Percentiles rank a stretch among this genome's conserved stretches.
phyloP scores from a whole-genome alignment of 2,329 filamentous ascomycete genomes.

The Calycina herbarum region DNA sequence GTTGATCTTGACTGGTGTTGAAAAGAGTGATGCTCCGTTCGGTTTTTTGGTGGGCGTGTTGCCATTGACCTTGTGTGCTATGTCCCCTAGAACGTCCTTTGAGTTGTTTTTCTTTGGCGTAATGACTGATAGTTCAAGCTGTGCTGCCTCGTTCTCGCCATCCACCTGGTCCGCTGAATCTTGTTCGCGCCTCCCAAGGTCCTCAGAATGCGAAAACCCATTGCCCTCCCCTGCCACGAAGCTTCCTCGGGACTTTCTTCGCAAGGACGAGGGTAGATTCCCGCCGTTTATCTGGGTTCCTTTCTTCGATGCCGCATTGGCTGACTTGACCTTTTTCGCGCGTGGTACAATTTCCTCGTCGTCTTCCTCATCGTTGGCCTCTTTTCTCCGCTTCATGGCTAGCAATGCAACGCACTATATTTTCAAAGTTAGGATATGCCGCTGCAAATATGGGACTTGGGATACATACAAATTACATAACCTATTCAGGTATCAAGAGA shows the following conservation, averaged over 20 bases:
- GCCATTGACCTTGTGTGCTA: constrained; percentile 11
- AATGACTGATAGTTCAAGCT: background rate
- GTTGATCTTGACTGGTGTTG: constrained; percentile 33
- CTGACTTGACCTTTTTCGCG: background rate
- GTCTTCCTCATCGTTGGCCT: constrained; percentile 15
- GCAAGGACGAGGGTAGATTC: background rate
- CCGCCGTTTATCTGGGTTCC: background rate
- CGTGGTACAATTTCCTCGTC: constrained; percentile 9
- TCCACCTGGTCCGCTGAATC: background rate
- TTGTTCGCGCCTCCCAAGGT: background rate
- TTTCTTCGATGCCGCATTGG: background rate
- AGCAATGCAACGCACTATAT: background rate
- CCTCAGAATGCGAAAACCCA: background rate
- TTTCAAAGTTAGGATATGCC: background rate
- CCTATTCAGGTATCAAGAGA: background rate
- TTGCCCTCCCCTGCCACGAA: background rate
- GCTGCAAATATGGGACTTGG: background rate
- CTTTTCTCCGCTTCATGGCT: constrained; percentile 27
- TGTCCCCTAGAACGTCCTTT: background rate
- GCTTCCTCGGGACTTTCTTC: background rate
- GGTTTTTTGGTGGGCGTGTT: constrained; percentile 27
- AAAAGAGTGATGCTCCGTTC: constrained; percentile 32
- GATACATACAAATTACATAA: background rate
- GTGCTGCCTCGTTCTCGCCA: background rate
- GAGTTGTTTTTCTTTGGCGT: constrained; percentile 10